Percentiles rank a stretch among this genome's conserved stretches.
phyloP scores from a whole-genome alignment of 31 red algal genomes.

The Pterothamnion heteromorphum region DNA sequence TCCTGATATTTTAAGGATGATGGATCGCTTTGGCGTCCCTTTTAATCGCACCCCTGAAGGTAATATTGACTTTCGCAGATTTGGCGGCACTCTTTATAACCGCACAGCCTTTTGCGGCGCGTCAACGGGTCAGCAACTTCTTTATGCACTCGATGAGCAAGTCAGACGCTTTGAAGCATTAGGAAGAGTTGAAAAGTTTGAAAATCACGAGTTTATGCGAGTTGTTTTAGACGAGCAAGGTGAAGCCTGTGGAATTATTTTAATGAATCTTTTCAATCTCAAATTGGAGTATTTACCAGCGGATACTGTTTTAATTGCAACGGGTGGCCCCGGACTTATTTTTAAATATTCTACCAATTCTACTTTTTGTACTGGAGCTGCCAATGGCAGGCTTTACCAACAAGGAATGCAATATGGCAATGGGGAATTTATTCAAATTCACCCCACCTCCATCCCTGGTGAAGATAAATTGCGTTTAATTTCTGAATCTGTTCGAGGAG shows the following conservation, averaged over 20 bases:
- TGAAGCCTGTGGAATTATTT: conserved; percentile 20
- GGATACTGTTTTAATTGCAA: background rate
- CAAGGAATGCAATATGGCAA: conserved; percentile 21
- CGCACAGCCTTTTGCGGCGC: background rate
- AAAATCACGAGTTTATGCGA: background rate
- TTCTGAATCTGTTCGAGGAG: conserved; percentile 25
- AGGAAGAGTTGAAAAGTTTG: background rate
- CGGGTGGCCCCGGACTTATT: conserved; percentile 23
- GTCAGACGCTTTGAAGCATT: background rate
- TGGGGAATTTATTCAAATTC: conserved; percentile 33
- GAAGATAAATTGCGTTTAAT: conserved; percentile 25
- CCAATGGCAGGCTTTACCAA: background rate
- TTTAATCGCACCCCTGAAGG: conserved; percentile 17
- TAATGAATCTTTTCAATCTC: background rate
- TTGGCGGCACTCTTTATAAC: conserved; percentile 18
- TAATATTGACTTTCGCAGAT: conserved; percentile 7
- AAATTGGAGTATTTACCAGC: background rate
- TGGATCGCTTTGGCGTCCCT: conserved; percentile 3
- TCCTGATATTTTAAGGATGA: background rate
- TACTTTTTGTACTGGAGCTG: background rate
- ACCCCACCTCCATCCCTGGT: conserved; percentile 41
- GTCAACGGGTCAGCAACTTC: conserved; percentile 39
- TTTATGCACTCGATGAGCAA: background rate
- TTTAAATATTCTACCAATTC: conserved; percentile 32
- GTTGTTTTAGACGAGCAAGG: conserved; percentile 24